A percentile compares a stretch with the other conserved stretches of the same genome.
These are phyloP conservation scores for Royoungia palumana DNA, from an alignment of 768 basidiomycete genomes.

Conservation along the genomic window DNA sequence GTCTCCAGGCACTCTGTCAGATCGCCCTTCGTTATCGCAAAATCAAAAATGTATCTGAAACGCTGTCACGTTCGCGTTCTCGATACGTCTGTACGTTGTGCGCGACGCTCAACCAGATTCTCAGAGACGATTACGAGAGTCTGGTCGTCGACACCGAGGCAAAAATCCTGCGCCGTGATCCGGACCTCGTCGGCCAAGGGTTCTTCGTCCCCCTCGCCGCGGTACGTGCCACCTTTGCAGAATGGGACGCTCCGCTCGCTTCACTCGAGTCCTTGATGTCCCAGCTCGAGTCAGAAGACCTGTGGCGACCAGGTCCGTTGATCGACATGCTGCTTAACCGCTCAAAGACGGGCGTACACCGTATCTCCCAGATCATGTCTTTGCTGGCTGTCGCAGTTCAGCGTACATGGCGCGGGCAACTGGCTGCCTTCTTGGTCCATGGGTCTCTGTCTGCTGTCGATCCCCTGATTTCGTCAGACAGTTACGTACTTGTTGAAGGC, in stretches of 20 bases:
- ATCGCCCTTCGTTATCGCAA: conserved; percentile 74
- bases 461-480: conserved; percentile 56
- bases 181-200: conserved; percentile 70
- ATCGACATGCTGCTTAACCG: conserved; percentile 75
- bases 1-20: conserved; percentile 73
- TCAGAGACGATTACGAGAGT: conserved; percentile 76
- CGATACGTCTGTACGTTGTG: conserved; percentile 80
- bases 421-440: conserved; percentile 79
- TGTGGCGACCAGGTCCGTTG: conserved; percentile 67
- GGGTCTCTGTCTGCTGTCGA: conserved; percentile 62
- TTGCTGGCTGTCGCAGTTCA: conserved; percentile 74
- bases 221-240: conserved; percentile 76
- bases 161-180: conserved; percentile 71
- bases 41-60: conserved; percentile 56
- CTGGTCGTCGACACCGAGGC: conserved; percentile 79
- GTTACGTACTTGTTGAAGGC: conserved; percentile 57
- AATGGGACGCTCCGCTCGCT: conserved; percentile 85
- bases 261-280: conserved; percentile 65
- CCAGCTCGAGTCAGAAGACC: conserved; percentile 50
- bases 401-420: conserved; percentile 77
- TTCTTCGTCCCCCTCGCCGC: conserved; percentile 83
- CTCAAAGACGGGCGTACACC: conserved; percentile 75
- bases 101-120: conserved; percentile 66
- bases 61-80: conserved; percentile 55
- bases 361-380: conserved; percentile 67